Conservation (phyloP, 2,329 filamentous ascomycete species). For the Pochonia chlamydosporia region DNA sequence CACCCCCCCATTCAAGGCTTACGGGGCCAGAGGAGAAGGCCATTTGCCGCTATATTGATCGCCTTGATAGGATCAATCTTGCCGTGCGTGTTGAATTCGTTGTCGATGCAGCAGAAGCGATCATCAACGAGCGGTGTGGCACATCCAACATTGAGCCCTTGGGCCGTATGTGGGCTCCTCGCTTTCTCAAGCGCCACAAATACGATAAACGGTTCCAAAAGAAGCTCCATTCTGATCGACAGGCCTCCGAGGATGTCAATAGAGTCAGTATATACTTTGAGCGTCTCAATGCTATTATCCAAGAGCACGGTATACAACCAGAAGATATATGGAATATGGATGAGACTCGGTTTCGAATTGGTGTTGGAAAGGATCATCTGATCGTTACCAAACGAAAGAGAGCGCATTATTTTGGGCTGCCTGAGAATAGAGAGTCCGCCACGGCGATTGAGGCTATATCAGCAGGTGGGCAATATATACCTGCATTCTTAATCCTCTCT, state of each 20-base stretch:
- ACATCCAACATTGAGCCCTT: neutral
- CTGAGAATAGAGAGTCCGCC: conserved; percentile 2
- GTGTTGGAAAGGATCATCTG: conserved; percentile 7
- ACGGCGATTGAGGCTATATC: conserved; percentile 8
- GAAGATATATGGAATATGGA: conserved; percentile 11
- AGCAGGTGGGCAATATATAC: neutral
- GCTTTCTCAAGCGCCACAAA: conserved; percentile 8
- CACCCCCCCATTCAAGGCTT: neutral
- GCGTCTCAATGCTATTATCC: conserved; percentile 2
- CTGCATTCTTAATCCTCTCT: conserved; percentile 8
- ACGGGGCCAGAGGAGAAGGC: neutral
- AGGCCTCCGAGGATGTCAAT: conserved; percentile 1
- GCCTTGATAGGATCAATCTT: conserved; percentile 3
- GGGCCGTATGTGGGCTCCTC: conserved; percentile 3
- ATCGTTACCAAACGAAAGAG: conserved; percentile 7
- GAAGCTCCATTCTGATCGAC: conserved; percentile 5
- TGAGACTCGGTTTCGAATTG: conserved; percentile 15
- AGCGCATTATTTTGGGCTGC: conserved; percentile 3
- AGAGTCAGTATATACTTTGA: conserved; percentile 3
- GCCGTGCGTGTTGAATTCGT: conserved; percentile 4
- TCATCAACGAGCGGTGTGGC: neutral
- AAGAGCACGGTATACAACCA: conserved; percentile 1
- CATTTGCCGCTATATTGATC: conserved; percentile 6
- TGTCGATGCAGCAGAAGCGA: conserved; percentile 8
- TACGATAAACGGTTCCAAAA: conserved; percentile 4